Evolutionary conservation across 75 land plant genomes (phyloP).

Genomic region (Pinus albicaulis): DNA sequence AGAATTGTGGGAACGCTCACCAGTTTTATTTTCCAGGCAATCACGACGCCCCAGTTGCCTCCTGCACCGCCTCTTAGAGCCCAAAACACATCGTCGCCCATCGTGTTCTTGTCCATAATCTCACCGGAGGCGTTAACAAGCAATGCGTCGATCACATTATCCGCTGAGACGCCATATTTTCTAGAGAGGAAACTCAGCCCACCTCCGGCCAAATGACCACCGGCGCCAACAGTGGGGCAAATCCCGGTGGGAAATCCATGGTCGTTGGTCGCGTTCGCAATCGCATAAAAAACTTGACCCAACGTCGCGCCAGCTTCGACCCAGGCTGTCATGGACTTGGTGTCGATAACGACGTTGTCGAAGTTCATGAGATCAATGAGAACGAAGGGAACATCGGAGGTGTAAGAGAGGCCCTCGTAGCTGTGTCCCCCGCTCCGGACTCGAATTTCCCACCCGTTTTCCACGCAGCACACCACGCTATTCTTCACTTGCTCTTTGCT

Average conservation of each 20-base stretch:
- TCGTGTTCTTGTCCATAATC: conserved; percentile 15
- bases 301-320: conserved; percentile 36
- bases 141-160: conserved; percentile 30
- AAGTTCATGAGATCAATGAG: conserved; percentile 30
- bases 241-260: conserved; percentile 36
- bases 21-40: conserved; percentile 18
- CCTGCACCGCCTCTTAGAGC: conserved; percentile 50
- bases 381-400: conserved; percentile 17
- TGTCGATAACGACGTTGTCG: conserved; percentile 15
- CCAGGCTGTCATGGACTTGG: conserved; percentile 20
- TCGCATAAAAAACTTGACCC: conserved; percentile 21
- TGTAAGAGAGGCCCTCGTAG: conserved; percentile 12
- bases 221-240: conserved; percentile 38
- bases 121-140: conserved; percentile 25
- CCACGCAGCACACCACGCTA: conserved; percentile 7
- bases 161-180: conserved; percentile 26
- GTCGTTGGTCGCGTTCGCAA: not conserved
- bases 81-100: conserved; percentile 47
- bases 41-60: conserved; percentile 16
- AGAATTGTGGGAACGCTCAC: not conserved
- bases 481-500: not conserved
- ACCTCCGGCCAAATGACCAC: conserved; percentile 42
- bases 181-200: conserved; percentile 33
- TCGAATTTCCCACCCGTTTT: conserved; percentile 7
- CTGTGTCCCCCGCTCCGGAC: conserved; percentile 37